Conservation (phyloP, 2,329 filamentous ascomycete genomes). For the Tetracladium maxilliforme region DNA sequence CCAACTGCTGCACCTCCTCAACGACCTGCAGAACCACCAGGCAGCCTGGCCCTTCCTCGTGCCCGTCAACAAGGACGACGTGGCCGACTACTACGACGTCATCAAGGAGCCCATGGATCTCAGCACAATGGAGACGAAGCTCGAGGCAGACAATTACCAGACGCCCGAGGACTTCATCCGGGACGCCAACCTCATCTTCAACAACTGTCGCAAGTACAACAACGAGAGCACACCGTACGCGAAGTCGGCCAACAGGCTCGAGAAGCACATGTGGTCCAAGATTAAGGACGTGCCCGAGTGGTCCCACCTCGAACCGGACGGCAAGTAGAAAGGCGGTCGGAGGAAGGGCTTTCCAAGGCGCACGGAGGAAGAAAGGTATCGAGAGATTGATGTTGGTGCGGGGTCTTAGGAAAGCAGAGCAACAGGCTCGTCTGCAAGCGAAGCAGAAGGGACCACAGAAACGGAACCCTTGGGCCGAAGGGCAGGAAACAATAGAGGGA, state of each 20-base stretch:
- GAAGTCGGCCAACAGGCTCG: constrained; percentile 86
- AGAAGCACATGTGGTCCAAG: constrained; percentile 89
- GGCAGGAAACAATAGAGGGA: too few relatives aligned
- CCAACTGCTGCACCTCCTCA: constrained; percentile 80
- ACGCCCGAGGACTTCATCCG: constrained; percentile 85
- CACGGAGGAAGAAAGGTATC: too few relatives aligned
- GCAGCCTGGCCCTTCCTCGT: constrained; percentile 90
- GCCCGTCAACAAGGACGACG: constrained; percentile 89
- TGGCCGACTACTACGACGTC: constrained; percentile 97
- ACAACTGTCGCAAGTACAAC: constrained; percentile 94
- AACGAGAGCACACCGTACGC: constrained; percentile 90
- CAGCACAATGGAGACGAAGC: constrained; percentile 86
- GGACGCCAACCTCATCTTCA: constrained; percentile 79
- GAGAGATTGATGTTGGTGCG: too few relatives aligned
- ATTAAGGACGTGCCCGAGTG: constrained; percentile 88
- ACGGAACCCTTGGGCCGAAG: too few relatives aligned
- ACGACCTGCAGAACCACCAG: constrained; percentile 87
- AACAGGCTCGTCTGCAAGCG: too few relatives aligned
- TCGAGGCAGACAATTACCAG: constrained; percentile 84
- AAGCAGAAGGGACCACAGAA: too few relatives aligned
- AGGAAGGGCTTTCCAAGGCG: too few relatives aligned
- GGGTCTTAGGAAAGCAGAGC: too few relatives aligned
- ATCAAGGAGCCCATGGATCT: constrained; percentile 98
- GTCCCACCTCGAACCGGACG: constrained; percentile 40
- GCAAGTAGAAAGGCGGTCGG: constrained; percentile 42